Percentiles rank a stretch among this genome's conserved stretches.
Evolutionary conservation across 306 rosid genomes (phyloP).

Genomic region (Crotalaria pallida): DNA sequence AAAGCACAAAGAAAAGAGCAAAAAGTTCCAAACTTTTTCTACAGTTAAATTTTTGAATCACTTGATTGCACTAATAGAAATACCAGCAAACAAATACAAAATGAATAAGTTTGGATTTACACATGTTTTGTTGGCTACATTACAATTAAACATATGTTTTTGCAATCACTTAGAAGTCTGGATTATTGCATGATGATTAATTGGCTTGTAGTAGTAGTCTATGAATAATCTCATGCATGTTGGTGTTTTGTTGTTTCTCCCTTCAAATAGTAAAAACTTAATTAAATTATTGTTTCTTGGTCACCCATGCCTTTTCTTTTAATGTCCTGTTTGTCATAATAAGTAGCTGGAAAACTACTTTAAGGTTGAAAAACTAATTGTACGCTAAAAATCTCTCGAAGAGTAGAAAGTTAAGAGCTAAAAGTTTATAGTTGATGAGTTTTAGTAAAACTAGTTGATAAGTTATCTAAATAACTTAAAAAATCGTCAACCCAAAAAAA

Average conservation of each 20-base stretch:
- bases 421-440: too few species aligned
- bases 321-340: too few species aligned
- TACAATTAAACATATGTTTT: not conserved
- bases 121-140: not conserved
- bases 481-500: too few species aligned
- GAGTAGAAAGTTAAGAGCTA: too few species aligned
- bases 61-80: not conserved
- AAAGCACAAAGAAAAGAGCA: not conserved
- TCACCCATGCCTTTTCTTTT: not conserved
- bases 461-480: too few species aligned
- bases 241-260: not conserved
- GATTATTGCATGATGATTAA: not conserved
- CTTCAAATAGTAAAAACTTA: not conserved
- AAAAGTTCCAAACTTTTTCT: not conserved
- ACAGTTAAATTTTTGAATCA: slow-evolving; percentile 2
- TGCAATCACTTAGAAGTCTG: not conserved
- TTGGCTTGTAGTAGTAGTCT: not conserved
- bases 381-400: too few species aligned
- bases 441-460: too few species aligned
- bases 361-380: too few species aligned
- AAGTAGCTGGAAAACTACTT: too few species aligned
- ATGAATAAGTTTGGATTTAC: not conserved
- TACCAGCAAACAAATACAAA: not conserved
- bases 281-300: not conserved
- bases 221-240: not conserved